A percentile compares a stretch with the other conserved stretches of the same genome.
Evolutionary conservation across 371 early-diverging fungal genomes (phyloP).

Genomic region (Coemansia sp.): DNA sequence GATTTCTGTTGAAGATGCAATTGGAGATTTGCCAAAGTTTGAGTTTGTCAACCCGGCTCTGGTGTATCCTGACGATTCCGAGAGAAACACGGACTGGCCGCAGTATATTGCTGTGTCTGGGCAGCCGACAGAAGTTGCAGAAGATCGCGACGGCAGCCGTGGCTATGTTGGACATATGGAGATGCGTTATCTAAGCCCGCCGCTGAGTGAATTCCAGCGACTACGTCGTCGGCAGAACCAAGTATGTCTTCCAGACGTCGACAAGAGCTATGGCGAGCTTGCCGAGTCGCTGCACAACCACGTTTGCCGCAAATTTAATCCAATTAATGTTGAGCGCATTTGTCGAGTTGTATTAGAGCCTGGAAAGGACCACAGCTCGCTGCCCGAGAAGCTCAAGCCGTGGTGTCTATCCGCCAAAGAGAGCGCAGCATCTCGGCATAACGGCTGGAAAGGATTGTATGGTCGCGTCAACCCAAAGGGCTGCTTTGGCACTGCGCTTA

Average conservation of each 20-base stretch:
- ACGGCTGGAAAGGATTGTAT: constrained; percentile 59
- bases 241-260: constrained; percentile 20
- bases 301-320: constrained; percentile 53
- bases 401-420: constrained; percentile 56
- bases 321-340: constrained; percentile 55
- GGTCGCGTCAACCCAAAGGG: constrained; percentile 58
- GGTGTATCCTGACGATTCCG: constrained; percentile 35
- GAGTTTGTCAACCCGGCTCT: constrained; percentile 58
- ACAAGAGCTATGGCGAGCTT: constrained; percentile 19
- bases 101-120: constrained; percentile 30
- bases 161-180: constrained; percentile 48
- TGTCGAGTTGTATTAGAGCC: constrained; percentile 54
- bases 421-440: constrained; percentile 57
- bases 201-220: constrained; percentile 58
- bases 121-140: constrained; percentile 11
- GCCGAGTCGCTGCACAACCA: constrained; percentile 53
- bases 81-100: constrained; percentile 25
- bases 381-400: constrained; percentile 57
- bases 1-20: constrained; percentile 59
- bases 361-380: constrained; percentile 56
- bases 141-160: constrained; percentile 7
- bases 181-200: constrained; percentile 45
- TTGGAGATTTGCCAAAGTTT: constrained; percentile 63
- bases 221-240: constrained; percentile 46
- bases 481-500: constrained; percentile 58